These are phyloP conservation scores for Coniochaeta pulveracea DNA, from an alignment of 2,329 filamentous ascomycete species.

Conservation along the genomic window DNA sequence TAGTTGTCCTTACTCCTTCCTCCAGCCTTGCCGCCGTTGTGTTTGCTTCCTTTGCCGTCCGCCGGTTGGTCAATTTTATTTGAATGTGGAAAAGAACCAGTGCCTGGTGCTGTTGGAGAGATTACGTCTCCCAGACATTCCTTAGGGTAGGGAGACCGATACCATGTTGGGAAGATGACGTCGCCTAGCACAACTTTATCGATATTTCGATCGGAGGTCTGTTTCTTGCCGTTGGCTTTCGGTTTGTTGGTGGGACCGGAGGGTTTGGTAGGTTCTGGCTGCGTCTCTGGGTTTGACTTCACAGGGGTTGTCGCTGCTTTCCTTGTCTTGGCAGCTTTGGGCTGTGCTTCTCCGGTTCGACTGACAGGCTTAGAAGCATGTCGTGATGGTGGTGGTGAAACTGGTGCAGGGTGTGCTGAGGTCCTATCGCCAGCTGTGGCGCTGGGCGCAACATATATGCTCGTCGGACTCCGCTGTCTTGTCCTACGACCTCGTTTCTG, in stretches of 20 bases:
- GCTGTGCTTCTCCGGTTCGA: background rate
- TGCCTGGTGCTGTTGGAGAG: conserved; percentile 7
- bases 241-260: background rate
- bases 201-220: conserved; percentile 58
- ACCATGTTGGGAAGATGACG: conserved; percentile 81
- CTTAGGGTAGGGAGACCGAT: conserved; percentile 79
- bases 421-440: too few relatives aligned
- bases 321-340: too few relatives aligned
- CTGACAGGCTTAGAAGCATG: background rate
- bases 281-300: too few relatives aligned
- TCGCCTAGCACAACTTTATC: conserved; percentile 79
- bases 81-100: background rate
- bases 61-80: background rate
- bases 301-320: too few relatives aligned
- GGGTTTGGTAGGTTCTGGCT: background rate
- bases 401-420: conserved; percentile 2
- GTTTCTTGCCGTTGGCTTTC: conserved; percentile 13
- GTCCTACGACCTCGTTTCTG: conserved; percentile 9
- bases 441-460: too few relatives aligned
- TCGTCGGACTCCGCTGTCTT: conserved; percentile 7
- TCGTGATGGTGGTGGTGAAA: background rate
- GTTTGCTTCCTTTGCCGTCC: conserved; percentile 13
- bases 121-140: conserved; percentile 45
- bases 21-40: conserved; percentile 17
- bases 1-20: conserved; percentile 17